phyloP scores from a whole-genome alignment of 2,329 filamentous ascomycete genomes.

The Dichotomopilus funicola region DNA sequence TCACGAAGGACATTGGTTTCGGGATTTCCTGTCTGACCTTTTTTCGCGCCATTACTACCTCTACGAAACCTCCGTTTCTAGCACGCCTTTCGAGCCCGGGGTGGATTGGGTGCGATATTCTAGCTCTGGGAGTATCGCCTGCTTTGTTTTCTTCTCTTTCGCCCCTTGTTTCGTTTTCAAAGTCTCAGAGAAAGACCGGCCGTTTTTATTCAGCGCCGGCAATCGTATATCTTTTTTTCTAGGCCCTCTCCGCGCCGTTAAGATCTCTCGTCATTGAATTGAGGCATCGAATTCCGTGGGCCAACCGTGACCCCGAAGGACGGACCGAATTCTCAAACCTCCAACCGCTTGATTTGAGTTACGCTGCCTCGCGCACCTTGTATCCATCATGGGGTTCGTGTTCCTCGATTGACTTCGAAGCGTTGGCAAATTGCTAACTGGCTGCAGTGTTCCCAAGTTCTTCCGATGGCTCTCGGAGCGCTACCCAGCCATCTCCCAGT shows the following conservation, averaged over 20 bases:
- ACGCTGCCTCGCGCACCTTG: slow-evolving; percentile 6
- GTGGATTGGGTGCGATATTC: not conserved
- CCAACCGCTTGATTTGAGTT: not conserved
- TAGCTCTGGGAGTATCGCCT: not conserved
- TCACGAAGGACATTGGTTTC: not conserved
- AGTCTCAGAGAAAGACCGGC: slow-evolving; percentile 20
- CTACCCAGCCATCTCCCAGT: slow-evolving; percentile 95
- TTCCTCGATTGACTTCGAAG: not conserved
- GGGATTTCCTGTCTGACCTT: not conserved
- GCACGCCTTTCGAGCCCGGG: not conserved
- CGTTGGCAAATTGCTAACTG: slow-evolving; percentile 2
- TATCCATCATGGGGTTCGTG: slow-evolving; percentile 28
- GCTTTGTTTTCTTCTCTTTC: not conserved
- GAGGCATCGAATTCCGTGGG: too few relatives aligned
- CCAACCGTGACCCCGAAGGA: not conserved
- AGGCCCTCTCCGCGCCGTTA: too few relatives aligned
- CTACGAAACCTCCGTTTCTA: not conserved
- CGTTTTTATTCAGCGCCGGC: slow-evolving; percentile 27
- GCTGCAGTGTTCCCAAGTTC: slow-evolving; percentile 68
- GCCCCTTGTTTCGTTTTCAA: not conserved
- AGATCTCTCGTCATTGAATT: too few relatives aligned
- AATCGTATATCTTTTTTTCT: not conserved
- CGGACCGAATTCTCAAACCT: not conserved
- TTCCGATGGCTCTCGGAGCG: slow-evolving; percentile 99
- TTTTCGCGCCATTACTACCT: not conserved